Evolutionary conservation across 768 basidiomycete species (phyloP).

Genomic region (Mycena galericulata): DNA sequence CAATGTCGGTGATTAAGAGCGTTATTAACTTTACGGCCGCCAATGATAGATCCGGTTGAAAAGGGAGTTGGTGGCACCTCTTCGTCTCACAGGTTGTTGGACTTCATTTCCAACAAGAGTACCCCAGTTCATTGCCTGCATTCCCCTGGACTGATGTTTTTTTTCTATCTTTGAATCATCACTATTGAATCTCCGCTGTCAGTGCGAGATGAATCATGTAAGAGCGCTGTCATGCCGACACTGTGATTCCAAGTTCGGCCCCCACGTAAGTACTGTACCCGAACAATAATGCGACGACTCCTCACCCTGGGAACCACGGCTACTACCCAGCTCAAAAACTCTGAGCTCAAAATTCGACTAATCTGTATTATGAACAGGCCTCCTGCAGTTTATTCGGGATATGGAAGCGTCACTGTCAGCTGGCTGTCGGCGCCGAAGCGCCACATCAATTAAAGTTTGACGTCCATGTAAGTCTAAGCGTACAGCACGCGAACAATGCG

Average conservation of each 20-base stretch:
- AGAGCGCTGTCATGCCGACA: conserved; percentile 1
- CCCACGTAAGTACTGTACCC: no score
- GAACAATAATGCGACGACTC: neutral
- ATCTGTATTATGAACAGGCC: neutral
- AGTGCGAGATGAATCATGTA: no score
- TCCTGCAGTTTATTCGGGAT: neutral
- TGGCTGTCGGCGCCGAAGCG: neutral
- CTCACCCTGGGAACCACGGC: neutral
- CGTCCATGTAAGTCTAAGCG: neutral
- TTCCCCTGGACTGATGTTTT: no score
- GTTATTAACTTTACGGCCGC: neutral
- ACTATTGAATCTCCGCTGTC: no score
- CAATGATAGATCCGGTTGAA: conserved; percentile 2
- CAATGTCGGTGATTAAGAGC: neutral
- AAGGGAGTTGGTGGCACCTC: conserved; percentile 10
- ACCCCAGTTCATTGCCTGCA: no score
- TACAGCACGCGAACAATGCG: neutral
- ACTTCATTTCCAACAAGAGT: no score
- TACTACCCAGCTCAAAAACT: neutral
- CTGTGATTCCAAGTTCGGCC: neutral
- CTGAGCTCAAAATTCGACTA: neutral
- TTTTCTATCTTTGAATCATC: no score
- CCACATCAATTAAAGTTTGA: neutral
- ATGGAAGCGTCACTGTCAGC: neutral
- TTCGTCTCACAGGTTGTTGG: conserved; percentile 3